Conservation (phyloP, 2,329 filamentous ascomycete species). For the Penicillium sp. region DNA sequence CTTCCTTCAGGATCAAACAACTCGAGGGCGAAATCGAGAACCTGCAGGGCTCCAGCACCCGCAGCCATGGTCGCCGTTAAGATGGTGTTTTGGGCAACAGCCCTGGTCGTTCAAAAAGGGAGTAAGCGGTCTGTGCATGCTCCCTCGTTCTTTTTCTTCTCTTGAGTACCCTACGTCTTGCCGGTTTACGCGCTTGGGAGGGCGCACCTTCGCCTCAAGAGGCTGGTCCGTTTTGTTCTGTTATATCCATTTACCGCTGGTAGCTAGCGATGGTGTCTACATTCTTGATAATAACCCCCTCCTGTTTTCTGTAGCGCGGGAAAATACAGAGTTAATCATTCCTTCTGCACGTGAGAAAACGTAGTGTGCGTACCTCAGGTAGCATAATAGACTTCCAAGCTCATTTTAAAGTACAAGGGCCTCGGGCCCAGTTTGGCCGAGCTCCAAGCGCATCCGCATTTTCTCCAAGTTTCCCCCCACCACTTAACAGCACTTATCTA, state of each 20-base stretch:
- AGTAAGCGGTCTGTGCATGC: slow-evolving; percentile 28
- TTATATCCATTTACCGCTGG: slow-evolving; percentile 39
- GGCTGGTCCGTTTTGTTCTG: slow-evolving; percentile 33
- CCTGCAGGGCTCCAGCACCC: slow-evolving; percentile 86
- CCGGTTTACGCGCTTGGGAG: slow-evolving; percentile 30
- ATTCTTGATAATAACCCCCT: slow-evolving; percentile 44
- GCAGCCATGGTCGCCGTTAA: slow-evolving; percentile 91
- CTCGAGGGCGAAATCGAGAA: slow-evolving; percentile 84
- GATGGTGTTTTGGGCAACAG: slow-evolving; percentile 18
- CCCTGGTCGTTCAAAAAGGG: slow-evolving; percentile 28
- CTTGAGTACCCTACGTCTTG: slow-evolving; percentile 39
- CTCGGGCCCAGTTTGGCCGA: slow-evolving; percentile 13
- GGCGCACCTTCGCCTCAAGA: slow-evolving; percentile 29
- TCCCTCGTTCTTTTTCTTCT: slow-evolving; percentile 33
- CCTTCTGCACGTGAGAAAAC: not conserved
- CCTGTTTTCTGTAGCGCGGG: slow-evolving; percentile 40
- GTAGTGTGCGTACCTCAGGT: not conserved
- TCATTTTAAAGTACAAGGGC: no score
- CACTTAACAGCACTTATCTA: not conserved
- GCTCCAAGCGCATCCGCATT: slow-evolving; percentile 8
- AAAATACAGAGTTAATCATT: slow-evolving; percentile 40
- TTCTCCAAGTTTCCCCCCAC: slow-evolving; percentile 6
- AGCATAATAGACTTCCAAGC: not conserved
- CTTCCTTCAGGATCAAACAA: slow-evolving; percentile 47
- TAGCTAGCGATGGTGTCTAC: slow-evolving; percentile 44